Evolutionary conservation across 2,329 filamentous ascomycete genomes (phyloP).

Genomic region (Chrysosphaeria jannelii): DNA sequence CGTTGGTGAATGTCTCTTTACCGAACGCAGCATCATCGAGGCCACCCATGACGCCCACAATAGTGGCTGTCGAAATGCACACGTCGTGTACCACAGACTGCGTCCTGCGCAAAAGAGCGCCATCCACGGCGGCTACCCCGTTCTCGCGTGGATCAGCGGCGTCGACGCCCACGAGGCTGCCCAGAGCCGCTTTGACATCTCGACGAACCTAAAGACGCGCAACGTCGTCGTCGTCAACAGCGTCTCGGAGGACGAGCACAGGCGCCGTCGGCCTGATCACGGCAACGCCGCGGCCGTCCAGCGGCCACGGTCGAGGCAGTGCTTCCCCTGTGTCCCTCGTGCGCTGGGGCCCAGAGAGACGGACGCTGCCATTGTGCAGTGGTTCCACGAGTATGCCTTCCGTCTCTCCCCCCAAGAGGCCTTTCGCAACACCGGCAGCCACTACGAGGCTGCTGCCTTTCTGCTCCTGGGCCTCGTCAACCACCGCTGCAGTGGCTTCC

Average conservation of each 20-base stretch:
- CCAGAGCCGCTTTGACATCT: conserved; percentile 3
- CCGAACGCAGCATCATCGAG: conserved; percentile 6
- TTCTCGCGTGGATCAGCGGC: conserved; percentile 4
- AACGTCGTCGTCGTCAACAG: conserved; percentile 1
- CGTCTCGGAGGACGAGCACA: conserved; percentile 4
- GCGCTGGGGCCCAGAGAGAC: conserved; percentile 2
- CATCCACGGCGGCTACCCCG: conserved; percentile 5
- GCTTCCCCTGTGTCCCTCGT: background rate
- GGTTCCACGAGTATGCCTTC: conserved; percentile 6
- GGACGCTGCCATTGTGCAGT: too few species aligned
- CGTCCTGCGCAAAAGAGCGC: background rate
- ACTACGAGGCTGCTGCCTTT: conserved; percentile 5
- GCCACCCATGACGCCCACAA: conserved; percentile 4
- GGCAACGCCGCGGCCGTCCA: background rate
- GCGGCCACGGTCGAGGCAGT: too few species aligned
- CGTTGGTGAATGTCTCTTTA: conserved; percentile 6
- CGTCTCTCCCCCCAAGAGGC: conserved; percentile 3
- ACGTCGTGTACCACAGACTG: conserved; percentile 2
- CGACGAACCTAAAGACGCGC: conserved; percentile 1
- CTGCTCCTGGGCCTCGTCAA: conserved; percentile 8
- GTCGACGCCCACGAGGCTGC: conserved; percentile 3
- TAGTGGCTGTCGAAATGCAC: conserved; percentile 3
- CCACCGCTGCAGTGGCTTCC: conserved; percentile 8
- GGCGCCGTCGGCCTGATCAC: conserved; percentile 5
- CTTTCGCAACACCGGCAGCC: conserved; percentile 1